phyloP scores from a whole-genome alignment of 495 filamentous ascomycete species.

The Trypethelium eluteriae region DNA sequence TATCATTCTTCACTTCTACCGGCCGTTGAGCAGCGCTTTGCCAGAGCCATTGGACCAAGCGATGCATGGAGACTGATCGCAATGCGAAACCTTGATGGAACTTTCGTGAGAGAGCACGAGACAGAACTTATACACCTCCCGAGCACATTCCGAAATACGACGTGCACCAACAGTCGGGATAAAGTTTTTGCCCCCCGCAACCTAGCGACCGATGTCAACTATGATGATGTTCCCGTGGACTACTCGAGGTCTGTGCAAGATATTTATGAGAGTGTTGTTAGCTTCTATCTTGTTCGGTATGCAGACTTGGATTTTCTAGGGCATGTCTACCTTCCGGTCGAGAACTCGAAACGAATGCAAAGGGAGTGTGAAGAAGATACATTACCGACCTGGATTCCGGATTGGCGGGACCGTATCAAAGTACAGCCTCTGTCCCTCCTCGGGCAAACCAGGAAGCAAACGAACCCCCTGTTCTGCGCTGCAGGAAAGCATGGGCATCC shows the following conservation, averaged over 20 bases:
- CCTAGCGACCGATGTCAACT: conserved; percentile 9
- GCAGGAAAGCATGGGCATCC: background rate
- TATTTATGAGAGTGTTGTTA: conserved; percentile 4
- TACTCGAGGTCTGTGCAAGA: background rate
- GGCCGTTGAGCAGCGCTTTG: background rate
- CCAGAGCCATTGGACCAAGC: background rate
- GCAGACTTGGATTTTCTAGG: background rate
- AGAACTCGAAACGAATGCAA: background rate
- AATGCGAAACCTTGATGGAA: background rate
- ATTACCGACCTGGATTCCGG: conserved; percentile 1
- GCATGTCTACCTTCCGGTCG: background rate
- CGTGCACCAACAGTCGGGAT: conserved; percentile 10
- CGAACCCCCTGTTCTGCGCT: background rate
- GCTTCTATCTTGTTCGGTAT: conserved; percentile 2
- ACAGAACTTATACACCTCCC: background rate
- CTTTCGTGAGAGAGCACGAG: background rate
- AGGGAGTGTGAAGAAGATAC: background rate
- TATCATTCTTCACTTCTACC: background rate
- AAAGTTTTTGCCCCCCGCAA: conserved; percentile 6
- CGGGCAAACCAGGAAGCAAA: background rate
- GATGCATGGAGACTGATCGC: background rate
- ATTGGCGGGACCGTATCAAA: conserved; percentile 1
- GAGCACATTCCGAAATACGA: background rate
- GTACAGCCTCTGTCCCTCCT: background rate
- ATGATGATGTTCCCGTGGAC: background rate